Base-by-base conservation (phyloP, 805 yeast genomes). In the Candida ficus region DNA sequence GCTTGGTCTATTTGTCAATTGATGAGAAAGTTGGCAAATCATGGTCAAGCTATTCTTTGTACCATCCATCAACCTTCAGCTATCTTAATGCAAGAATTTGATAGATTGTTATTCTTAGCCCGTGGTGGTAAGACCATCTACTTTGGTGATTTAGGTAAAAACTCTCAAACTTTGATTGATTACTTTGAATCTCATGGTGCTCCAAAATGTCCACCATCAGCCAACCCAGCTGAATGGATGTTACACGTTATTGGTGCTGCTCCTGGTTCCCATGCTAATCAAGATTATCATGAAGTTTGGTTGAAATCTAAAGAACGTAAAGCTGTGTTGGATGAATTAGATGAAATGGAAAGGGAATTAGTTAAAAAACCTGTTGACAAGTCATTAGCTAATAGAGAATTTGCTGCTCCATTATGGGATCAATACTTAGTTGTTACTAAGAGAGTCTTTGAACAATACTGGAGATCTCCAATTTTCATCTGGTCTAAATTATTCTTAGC, bases 141-240 rank as follows among this genome's bases (percentile, higher is more conserved):
- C 60, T 83, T 82, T 59, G 91, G 90, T 46, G 84, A 80, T 37
- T 64, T 80, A 45, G 90, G 91, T 40, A 60, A 70, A 31, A 73
- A 78, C 50, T 79, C 77, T 50, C 56, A 60, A 30, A 68, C 75
- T 5, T 68, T 83, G 66, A 80, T 81, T 42, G 62, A 73, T 39
- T 83, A 83, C 56, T 82, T 83, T 52, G 88, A 83, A 58, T 56
- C 60, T 5, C 62, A 82, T 46, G 89, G 88, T 39, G 76, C 89
- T 33, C 72, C 70, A 23, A 65, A 67, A 41, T 83, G 90, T 64
- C 89, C 90, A 17, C 64, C 69, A 5, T 68, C 70, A 34, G 88
- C 86, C 5, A 84, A 84, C 49, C 93, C 91, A 27, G 91, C 90
- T 12, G 95, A 87, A 65, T 88, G 95, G 95, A 88, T 88, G 95